A percentile compares a stretch with the other conserved stretches of the same genome.
These are phyloP conservation scores for Pseudocercospora fijiensis DNA, from an alignment of 2,329 filamentous ascomycete genomes.

Conservation along the genomic window DNA sequence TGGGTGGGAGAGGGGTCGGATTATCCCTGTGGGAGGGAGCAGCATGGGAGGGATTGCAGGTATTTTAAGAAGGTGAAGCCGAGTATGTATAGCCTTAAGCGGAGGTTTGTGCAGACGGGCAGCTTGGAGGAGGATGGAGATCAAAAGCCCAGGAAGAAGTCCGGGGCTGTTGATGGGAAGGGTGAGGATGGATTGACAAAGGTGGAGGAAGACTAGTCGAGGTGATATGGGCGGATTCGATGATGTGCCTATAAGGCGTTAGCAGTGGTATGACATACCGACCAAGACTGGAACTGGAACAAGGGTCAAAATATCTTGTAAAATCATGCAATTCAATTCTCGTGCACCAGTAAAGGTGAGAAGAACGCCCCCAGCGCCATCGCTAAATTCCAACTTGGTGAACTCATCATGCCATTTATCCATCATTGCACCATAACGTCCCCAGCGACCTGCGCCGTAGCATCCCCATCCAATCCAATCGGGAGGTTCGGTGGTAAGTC, in stretches of 20 bases:
- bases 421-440: slow-evolving; percentile 30
- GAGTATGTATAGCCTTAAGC: slow-evolving; percentile 1
- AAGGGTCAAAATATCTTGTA: not conserved
- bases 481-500: slow-evolving; percentile 44
- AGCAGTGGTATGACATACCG: not conserved
- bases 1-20: slow-evolving; percentile 20
- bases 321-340: slow-evolving; percentile 5
- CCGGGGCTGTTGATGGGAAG: not conserved
- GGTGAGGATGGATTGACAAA: not conserved
- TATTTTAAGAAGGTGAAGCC: not conserved
- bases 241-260: not conserved
- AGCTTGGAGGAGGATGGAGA: not conserved
- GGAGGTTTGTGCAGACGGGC: not conserved
- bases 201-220: not conserved
- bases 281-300: not conserved
- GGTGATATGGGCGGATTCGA: not conserved
- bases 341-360: slow-evolving; percentile 7
- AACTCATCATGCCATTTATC: slow-evolving; percentile 2
- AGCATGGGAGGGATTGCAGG: slow-evolving; percentile 4
- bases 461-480: slow-evolving; percentile 44
- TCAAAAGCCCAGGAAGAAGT: not conserved
- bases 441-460: slow-evolving; percentile 13
- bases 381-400: slow-evolving; percentile 26
- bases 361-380: slow-evolving; percentile 25
- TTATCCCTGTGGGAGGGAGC: slow-evolving; percentile 3